Evolutionary conservation across 2,329 filamentous ascomycete species (phyloP), one percentile per base, ranked within the genome.

Genomic region (Ceratocystis variospora): DNA sequence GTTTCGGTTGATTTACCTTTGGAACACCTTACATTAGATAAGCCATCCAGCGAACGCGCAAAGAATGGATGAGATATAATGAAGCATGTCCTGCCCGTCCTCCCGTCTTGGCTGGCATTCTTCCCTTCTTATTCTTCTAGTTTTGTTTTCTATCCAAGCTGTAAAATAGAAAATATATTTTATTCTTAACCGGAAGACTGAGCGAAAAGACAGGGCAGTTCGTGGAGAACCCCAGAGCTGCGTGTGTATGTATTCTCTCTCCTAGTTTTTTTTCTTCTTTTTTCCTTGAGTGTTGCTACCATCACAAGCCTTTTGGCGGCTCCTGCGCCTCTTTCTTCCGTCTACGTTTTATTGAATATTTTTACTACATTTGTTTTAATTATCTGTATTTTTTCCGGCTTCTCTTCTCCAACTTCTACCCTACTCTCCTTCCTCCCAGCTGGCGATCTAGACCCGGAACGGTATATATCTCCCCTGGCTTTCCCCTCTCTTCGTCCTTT

Each of bases 401-500:
- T 25, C 19, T 48, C 28, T 28, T 64, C 53, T 44, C 48, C 33
- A 57, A 17, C 46, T 59, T 50, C 28, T 64, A 7, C 48, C n/a
- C 22, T 25, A 7, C n/a, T 22, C 6, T 8, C n/a, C 5, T 53
- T n/a, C 22, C 48, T 53, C 22, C 41, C 31, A 45, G 31, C 22
- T 62, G 33, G 37, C 22, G 25, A 12, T 44, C 61, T 50, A 46
- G 22, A 12, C 44, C 61, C 19, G 41, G 61, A 50, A 50, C 44
- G 41, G 61, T 48, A 63, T 63, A 48, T 63, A 63, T 63, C 44
- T 33, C 46, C 25, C 44, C 44, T 48, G 61, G 10, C 44, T 19
- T 22, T 19, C 61, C 61, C 41, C 45, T 19, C 61, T 63, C 61
- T 48, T 33, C 61, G 10, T 48, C 45, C 37, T 41, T 41, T 15